Evolutionary conservation across 2,329 filamentous ascomycete genomes (phyloP).

Genomic region (Ophiostoma sp.): DNA sequence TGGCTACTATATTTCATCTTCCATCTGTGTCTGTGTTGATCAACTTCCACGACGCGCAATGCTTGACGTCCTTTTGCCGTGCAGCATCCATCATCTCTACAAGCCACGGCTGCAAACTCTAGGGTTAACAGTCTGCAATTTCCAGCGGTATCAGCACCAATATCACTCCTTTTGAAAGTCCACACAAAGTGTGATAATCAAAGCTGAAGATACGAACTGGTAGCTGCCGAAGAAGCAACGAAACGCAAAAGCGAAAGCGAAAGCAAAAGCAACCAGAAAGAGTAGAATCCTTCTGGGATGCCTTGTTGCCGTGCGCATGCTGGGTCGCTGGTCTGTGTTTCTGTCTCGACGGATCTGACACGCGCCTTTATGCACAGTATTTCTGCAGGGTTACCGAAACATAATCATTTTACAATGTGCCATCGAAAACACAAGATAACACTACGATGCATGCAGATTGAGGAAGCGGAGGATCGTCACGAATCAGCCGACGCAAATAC

Average conservation of each 20-base stretch:
- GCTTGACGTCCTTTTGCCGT: background rate
- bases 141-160: background rate
- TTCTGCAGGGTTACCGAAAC: background rate
- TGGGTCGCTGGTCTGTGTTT: background rate
- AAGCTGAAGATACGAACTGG: background rate
- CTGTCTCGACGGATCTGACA: slow-evolving; percentile 3
- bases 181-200: background rate
- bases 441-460: background rate
- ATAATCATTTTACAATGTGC: too few species aligned
- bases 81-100: background rate
- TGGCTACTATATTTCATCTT: background rate
- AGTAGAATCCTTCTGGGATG: background rate
- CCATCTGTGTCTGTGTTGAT: background rate
- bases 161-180: background rate
- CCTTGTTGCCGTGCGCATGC: background rate
- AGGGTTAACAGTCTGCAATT: background rate
- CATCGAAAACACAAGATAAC: background rate
- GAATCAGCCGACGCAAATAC: background rate
- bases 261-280: background rate
- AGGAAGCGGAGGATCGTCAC: background rate
- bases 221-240: background rate
- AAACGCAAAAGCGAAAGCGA: background rate
- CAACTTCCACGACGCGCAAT: background rate
- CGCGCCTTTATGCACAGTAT: slow-evolving; percentile 2
- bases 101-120: background rate